A percentile compares a stretch with the other conserved stretches of the same genome.
Evolutionary conservation across 768 basidiomycete genomes (phyloP).

Genomic region (Suillus ampliporus): DNA sequence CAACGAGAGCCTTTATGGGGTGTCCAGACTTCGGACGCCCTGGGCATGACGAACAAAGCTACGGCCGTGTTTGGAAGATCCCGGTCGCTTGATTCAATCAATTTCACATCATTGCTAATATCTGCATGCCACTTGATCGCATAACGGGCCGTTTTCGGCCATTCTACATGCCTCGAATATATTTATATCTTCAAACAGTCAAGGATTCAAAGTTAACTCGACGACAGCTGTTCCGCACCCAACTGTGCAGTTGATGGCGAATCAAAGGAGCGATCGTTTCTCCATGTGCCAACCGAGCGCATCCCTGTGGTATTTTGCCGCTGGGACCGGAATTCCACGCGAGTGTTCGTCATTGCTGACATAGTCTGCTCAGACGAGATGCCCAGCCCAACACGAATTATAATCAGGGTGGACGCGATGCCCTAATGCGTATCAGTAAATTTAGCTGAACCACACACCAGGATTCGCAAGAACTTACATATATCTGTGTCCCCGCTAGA

Average conservation of each 20-base stretch:
- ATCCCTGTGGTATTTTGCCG: background rate
- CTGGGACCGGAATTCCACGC: conserved; percentile 5
- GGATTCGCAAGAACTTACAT: conserved; percentile 24
- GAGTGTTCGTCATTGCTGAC: background rate
- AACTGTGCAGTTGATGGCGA: background rate
- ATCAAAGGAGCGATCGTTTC: background rate
- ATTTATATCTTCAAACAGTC: background rate
- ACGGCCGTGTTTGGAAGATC: background rate
- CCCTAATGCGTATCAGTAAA: conserved; percentile 4
- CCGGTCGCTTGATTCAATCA: background rate
- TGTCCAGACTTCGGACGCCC: background rate
- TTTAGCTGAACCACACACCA: background rate
- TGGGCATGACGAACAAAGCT: background rate
- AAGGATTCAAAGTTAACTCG: background rate
- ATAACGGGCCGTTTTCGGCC: no score
- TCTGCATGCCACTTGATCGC: background rate
- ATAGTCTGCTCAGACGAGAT: conserved; percentile 13
- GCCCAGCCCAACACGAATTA: conserved; percentile 25
- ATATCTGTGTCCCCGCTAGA: conserved; percentile 34
- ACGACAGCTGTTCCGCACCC: background rate
- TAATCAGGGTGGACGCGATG: conserved; percentile 25
- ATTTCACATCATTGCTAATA: background rate
- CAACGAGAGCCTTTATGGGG: background rate
- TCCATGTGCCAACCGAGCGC: background rate
- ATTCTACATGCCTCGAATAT: background rate